phyloP scores from a whole-genome alignment of 306 rosid genomes.

The Trichosanthes truncata region DNA sequence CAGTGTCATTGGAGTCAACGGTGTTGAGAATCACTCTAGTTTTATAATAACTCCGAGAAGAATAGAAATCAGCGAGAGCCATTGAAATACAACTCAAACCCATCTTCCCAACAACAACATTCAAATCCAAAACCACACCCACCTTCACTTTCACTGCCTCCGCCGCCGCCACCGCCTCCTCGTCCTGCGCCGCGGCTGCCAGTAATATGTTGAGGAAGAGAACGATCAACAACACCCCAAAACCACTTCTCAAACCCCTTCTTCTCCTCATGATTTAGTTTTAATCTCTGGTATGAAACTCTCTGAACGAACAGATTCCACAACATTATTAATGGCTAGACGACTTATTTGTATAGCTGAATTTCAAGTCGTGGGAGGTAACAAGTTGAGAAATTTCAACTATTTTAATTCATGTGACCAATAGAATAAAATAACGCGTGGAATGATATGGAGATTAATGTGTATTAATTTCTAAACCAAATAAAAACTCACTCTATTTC shows the following conservation, averaged over 20 bases:
- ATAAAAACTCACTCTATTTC: too few relatives aligned
- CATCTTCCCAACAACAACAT: not conserved
- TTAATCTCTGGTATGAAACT: not conserved
- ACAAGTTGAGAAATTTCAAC: too few relatives aligned
- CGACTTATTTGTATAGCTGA: not conserved
- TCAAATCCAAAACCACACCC: not conserved
- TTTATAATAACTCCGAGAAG: not conserved
- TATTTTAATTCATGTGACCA: too few relatives aligned
- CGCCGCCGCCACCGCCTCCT: not conserved
- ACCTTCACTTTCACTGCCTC: not conserved
- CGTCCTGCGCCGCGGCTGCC: not conserved
- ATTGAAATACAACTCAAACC: not conserved
- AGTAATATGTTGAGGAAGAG: not conserved
- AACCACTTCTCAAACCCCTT: not conserved
- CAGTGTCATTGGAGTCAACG: not conserved
- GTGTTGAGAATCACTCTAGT: not conserved
- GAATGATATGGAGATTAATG: too few relatives aligned
- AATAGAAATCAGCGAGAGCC: constrained; percentile 11
- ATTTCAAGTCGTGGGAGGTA: not conserved
- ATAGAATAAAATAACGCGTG: too few relatives aligned
- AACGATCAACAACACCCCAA: not conserved
- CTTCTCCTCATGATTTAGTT: not conserved
- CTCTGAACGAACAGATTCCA: not conserved
- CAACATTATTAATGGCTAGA: not conserved
- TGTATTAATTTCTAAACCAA: too few relatives aligned